Percentiles rank a stretch among this genome's conserved stretches.
Evolutionary conservation across 768 basidiomycete species (phyloP).

Genomic region (Auriculariales sp.): DNA sequence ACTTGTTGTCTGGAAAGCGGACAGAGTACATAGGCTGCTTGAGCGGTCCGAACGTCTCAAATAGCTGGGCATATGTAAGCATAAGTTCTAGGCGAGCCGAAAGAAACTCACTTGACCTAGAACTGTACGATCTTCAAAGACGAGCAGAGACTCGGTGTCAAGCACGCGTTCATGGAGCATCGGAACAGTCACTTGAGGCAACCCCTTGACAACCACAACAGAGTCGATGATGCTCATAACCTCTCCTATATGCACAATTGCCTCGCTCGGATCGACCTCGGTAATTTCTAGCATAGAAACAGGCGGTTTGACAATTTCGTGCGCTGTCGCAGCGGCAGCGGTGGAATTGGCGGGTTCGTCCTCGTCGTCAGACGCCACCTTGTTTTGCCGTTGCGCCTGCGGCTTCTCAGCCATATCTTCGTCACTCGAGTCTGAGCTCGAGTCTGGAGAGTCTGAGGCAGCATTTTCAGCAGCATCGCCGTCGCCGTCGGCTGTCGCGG

Average conservation of each 20-base stretch:
- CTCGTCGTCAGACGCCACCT: conserved; percentile 1
- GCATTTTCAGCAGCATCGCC: not conserved
- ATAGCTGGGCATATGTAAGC: conserved; percentile 38
- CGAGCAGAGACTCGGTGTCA: conserved; percentile 81
- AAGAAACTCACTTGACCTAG: conserved; percentile 63
- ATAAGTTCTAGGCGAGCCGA: conserved; percentile 1
- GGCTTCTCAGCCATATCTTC: not conserved
- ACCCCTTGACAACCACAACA: conserved; percentile 59
- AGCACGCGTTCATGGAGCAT: conserved; percentile 44
- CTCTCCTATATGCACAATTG: conserved; percentile 63
- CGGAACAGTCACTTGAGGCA: conserved; percentile 24
- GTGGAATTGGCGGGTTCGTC: conserved; percentile 1
- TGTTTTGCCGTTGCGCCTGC: not conserved
- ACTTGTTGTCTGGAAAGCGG: conserved; percentile 54
- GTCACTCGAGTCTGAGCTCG: not conserved
- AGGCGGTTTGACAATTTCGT: conserved; percentile 26
- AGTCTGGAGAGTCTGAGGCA: not conserved
- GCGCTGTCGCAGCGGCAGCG: conserved; percentile 10
- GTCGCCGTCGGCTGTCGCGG: not conserved
- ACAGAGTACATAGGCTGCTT: conserved; percentile 81
- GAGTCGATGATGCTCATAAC: conserved; percentile 61
- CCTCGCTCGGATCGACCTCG: conserved; percentile 47
- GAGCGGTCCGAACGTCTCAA: conserved; percentile 93
- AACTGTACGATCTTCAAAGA: conserved; percentile 81
- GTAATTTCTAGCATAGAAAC: conserved; percentile 39